Base-by-base conservation (phyloP, 176 grass and related monocot genomes). In the Triticum dicoccoides region DNA sequence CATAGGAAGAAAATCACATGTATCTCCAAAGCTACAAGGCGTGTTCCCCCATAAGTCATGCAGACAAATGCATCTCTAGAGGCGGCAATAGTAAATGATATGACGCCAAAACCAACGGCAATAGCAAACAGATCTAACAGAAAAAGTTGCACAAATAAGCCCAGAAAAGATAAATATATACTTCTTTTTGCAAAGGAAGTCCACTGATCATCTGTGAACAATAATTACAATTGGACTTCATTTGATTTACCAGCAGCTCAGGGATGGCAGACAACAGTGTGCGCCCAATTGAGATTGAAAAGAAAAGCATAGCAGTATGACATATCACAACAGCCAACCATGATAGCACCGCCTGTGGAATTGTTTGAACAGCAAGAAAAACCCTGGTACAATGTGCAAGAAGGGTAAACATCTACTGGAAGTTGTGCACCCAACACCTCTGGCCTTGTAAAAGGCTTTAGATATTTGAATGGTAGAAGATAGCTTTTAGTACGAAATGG, bases 181-280 rank as follows among this genome's bases (percentile, higher is more conserved):
- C 69, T 33, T 71, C 38, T 21, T 37, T 41, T 71, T 51, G 44
- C 21, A 51, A 85, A 62, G 45, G 5, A 35, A 70, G 39, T 86
- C 30, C 15, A 75, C 34, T 62, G 15, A 72, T 69, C 69, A 76
- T 73, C 32, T 20, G n/a, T 42, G 58, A 84, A 49, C 54, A 87
- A 34, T 77, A 78, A 81, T 81, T 92, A 92, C 87, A 87, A 84
- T 92, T 92, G 33, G 47, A 84, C 85, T 89, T 84, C 35, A 87
- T 76, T 58, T 25, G 45, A 77, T 62, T 24, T 83, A 84, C 21
- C 42, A 76, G 80, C 37, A 89, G 34, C 79, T 81, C 54, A 79
- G 85, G 73, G 63, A 92, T 89, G 78, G 65, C 54, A 84, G 64
- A 68, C 61, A 89, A 84, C 77, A 89, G 72, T 84, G 75, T 62